phyloP scores from a whole-genome alignment of 129 eudicot species.

The Dittrichia graveolens region DNA sequence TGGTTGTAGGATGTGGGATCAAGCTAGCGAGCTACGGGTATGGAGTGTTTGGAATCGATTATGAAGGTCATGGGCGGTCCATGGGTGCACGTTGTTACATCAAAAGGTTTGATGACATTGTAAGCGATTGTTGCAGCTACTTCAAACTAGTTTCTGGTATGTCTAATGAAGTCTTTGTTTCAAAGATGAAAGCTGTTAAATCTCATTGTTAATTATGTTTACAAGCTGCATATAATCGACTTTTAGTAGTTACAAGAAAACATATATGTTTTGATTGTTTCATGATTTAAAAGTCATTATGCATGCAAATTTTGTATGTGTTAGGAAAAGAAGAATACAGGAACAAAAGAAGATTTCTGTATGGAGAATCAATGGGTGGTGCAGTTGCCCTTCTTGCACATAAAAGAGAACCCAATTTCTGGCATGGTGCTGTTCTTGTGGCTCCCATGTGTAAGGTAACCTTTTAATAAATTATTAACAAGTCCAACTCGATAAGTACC shows the following conservation, averaged over 20 bases:
- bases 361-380: conserved; percentile 99
- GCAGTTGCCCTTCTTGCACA: conserved; percentile 85
- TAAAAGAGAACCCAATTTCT: conserved; percentile 72
- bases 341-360: conserved; percentile 67
- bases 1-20: conserved; percentile 60
- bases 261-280: too few species aligned
- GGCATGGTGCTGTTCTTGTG: conserved; percentile 94
- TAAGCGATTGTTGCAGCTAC: conserved; percentile 65
- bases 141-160: conserved; percentile 70
- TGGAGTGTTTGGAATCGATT: conserved; percentile 88
- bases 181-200: neutral
- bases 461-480: neutral
- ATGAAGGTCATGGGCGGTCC: conserved; percentile 96
- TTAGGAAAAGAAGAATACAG: conserved; percentile 66
- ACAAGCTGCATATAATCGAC: too few species aligned
- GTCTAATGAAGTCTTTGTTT: neutral
- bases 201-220: too few species aligned
- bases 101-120: conserved; percentile 72
- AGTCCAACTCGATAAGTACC: too few species aligned
- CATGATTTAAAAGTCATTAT: too few species aligned
- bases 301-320: neutral
- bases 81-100: conserved; percentile 98
- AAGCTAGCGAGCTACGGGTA: conserved; percentile 78
- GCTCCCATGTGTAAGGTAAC: conserved; percentile 99
- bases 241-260: too few species aligned